Conservation (phyloP, 2,329 filamentous ascomycete species). For the Alternaria sp. region DNA sequence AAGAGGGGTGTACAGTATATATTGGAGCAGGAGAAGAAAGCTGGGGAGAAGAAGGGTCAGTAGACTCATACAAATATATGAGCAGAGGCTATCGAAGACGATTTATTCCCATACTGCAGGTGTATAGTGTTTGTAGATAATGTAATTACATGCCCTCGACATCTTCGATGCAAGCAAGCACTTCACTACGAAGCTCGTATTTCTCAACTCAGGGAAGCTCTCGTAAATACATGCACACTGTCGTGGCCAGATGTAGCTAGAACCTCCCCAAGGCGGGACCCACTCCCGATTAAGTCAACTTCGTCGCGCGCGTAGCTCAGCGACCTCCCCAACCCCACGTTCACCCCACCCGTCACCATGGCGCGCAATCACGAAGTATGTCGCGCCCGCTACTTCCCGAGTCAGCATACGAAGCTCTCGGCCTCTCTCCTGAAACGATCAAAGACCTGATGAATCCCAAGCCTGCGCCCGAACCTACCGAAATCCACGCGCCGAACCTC, state of each 20-base stretch:
- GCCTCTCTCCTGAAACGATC: slow-evolving; percentile 37
- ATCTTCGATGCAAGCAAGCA: background rate
- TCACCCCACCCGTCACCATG: slow-evolving; percentile 33
- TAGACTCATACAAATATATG: slow-evolving; percentile 5
- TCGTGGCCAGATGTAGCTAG: slow-evolving; percentile 8
- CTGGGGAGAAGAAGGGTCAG: slow-evolving; percentile 45
- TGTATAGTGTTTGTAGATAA: background rate
- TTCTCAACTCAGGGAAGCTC: background rate
- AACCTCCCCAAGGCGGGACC: slow-evolving; percentile 12
- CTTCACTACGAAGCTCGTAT: background rate
- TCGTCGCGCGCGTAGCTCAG: slow-evolving; percentile 7
- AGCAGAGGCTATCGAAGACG: background rate
- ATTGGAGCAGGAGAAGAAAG: slow-evolving; percentile 40
- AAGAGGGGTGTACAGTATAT: slow-evolving; percentile 54
- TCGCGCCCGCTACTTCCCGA: slow-evolving; percentile 41
- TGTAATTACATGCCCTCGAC: background rate
- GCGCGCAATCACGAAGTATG: slow-evolving; percentile 38
- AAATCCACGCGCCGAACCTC: slow-evolving; percentile 38
- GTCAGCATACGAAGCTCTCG: slow-evolving; percentile 46
- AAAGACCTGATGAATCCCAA: slow-evolving; percentile 43
- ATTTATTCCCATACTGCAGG: background rate
- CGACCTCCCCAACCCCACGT: slow-evolving; percentile 12
- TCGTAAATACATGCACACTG: background rate
- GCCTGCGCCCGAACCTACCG: slow-evolving; percentile 24
- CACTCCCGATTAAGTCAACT: slow-evolving; percentile 15